Conservation (phyloP, 371 early-diverging fungal species). For the Lichtheimia ornata region DNA sequence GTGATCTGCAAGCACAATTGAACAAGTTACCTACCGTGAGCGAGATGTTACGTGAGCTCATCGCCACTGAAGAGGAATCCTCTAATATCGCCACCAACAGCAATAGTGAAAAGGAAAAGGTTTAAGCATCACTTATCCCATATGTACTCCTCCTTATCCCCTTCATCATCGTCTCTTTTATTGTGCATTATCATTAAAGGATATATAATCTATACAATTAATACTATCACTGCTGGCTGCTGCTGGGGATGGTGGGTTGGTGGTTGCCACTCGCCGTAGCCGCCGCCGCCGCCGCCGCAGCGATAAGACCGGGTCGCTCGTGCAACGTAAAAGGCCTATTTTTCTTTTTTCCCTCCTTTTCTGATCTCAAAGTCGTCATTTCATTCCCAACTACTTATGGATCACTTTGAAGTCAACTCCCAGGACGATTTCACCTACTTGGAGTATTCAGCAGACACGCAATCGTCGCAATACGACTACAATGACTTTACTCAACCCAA, state of each 20-base stretch:
- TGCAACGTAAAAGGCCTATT: neutral
- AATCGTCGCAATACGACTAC: conserved; percentile 68
- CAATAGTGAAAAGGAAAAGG: conserved; percentile 1
- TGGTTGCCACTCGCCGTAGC: too few relatives aligned
- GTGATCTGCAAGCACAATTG: conserved; percentile 1
- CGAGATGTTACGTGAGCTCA: conserved; percentile 9
- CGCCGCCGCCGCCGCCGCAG: neutral
- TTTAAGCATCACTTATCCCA: neutral
- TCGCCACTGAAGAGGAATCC: neutral
- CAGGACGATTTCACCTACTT: conserved; percentile 58
- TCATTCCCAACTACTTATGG: conserved; percentile 28
- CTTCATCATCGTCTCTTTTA: too few relatives aligned
- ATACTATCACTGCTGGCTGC: too few relatives aligned
- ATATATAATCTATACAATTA: too few relatives aligned
- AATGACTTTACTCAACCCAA: conserved; percentile 51
- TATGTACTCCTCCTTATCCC: too few relatives aligned
- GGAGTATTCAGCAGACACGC: conserved; percentile 58
- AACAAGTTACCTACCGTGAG: conserved; percentile 9
- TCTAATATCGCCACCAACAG: neutral
- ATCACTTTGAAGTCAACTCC: conserved; percentile 50
- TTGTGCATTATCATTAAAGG: too few relatives aligned
- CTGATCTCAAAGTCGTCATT: too few relatives aligned
- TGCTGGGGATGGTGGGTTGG: too few relatives aligned
- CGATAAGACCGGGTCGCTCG: neutral
- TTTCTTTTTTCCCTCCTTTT: too few relatives aligned